Conservation (phyloP, 2,329 filamentous ascomycete species). For the Colletotrichum phormii region DNA sequence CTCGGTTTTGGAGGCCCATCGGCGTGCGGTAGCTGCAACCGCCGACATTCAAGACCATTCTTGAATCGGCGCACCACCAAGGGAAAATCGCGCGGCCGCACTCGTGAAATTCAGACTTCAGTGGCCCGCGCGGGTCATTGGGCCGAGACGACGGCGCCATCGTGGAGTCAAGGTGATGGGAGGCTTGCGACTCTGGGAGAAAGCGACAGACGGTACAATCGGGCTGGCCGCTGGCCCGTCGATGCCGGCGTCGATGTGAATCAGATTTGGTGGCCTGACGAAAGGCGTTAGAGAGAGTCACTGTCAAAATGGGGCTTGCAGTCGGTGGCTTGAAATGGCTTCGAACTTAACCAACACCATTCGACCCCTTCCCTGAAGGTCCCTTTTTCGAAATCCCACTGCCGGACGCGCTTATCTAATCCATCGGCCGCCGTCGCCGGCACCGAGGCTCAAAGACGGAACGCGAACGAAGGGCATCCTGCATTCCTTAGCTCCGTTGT, state of each 20-base stretch:
- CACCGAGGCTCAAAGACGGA: conserved; percentile 3
- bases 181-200: background rate
- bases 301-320: conserved; percentile 30
- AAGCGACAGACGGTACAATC: background rate
- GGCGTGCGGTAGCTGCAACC: background rate
- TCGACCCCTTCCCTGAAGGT: background rate
- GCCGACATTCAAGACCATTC: background rate
- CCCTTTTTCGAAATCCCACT: background rate
- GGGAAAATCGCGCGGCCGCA: background rate
- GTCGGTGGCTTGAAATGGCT: conserved; percentile 30
- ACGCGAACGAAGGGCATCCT: background rate
- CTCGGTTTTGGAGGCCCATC: conserved; percentile 26
- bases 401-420: conserved; percentile 16
- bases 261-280: conserved; percentile 14
- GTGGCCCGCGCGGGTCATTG: background rate
- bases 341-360: background rate
- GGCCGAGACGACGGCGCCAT: conserved; percentile 7
- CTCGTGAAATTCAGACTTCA: background rate
- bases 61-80: background rate
- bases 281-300: conserved; percentile 19
- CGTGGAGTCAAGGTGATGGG: background rate
- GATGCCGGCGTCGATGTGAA: conserved; percentile 4
- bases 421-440: conserved; percentile 12
- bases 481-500: conserved; percentile 1
- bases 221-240: background rate